A percentile compares a stretch with the other conserved stretches of the same genome.
Conservation (phyloP, 2,329 filamentous ascomycete species). For the Elsinoe ampelina region DNA sequence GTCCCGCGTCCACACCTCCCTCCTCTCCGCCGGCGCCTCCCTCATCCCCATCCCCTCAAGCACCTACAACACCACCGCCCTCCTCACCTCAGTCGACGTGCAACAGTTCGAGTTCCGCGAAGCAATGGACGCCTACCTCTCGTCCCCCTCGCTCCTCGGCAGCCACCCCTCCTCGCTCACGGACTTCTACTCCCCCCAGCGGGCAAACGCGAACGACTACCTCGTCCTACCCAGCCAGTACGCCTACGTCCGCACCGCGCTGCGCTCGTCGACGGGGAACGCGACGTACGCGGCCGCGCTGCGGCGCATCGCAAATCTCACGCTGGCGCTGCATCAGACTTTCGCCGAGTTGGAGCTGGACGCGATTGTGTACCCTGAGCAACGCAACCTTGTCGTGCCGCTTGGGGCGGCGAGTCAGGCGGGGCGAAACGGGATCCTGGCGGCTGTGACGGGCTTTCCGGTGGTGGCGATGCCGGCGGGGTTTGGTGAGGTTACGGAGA, state of each 20-base stretch:
- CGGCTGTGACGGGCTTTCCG: slow-evolving; percentile 44
- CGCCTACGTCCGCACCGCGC: slow-evolving; percentile 43
- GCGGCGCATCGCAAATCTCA: slow-evolving; percentile 44
- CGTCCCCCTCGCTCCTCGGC: slow-evolving; percentile 34
- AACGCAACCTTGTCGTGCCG: slow-evolving; percentile 53
- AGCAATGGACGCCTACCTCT: slow-evolving; percentile 47
- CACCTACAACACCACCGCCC: slow-evolving; percentile 44
- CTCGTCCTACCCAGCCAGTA: slow-evolving; percentile 53
- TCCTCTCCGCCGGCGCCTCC: slow-evolving; percentile 40
- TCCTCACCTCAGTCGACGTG: slow-evolving; percentile 45
- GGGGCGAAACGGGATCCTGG: slow-evolving; percentile 51
- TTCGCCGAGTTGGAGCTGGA: slow-evolving; percentile 44
- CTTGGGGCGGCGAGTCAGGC: slow-evolving; percentile 48
- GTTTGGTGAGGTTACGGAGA: slow-evolving; percentile 40
- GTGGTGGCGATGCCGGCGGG: slow-evolving; percentile 47
- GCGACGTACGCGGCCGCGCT: slow-evolving; percentile 41
- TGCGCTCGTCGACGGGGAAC: slow-evolving; percentile 45
- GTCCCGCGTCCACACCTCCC: slow-evolving; percentile 36
- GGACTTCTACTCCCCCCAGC: slow-evolving; percentile 38
- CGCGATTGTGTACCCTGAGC: slow-evolving; percentile 55
- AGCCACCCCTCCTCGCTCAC: slow-evolving; percentile 37
- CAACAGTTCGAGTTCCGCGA: slow-evolving; percentile 54
- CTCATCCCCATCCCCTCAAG: slow-evolving; percentile 42
- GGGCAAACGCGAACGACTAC: slow-evolving; percentile 36
- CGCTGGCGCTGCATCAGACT: slow-evolving; percentile 40